Conservation (phyloP, 306 rosid species). For the Canavalia gladiata region DNA sequence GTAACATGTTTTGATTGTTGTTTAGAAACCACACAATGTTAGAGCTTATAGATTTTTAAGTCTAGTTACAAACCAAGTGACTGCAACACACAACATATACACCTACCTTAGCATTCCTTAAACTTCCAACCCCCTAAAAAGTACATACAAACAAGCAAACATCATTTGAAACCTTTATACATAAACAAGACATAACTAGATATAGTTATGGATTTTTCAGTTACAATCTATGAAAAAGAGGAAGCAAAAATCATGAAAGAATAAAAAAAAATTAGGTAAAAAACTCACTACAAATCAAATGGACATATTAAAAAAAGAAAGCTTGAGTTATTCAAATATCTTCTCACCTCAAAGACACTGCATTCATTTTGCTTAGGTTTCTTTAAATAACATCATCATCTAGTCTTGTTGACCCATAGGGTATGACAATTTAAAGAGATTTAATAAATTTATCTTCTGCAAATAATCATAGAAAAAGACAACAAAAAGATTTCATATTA, state of each 20-base stretch:
- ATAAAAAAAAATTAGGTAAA: not conserved
- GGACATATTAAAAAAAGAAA: conserved; percentile 18
- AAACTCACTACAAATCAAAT: conserved; percentile 46
- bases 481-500: conserved; percentile 29
- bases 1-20: too few relatives aligned
- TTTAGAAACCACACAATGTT: too few relatives aligned
- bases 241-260: conserved; percentile 37
- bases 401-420: conserved; percentile 57
- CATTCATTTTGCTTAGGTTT: conserved; percentile 49
- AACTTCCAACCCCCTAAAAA: not conserved
- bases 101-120: not conserved
- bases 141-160: not conserved
- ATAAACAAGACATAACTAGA: conserved; percentile 14
- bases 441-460: conserved; percentile 76
- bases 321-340: conserved; percentile 24
- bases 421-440: conserved; percentile 60
- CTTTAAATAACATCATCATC: conserved; percentile 69
- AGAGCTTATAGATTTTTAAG: too few relatives aligned
- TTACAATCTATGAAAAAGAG: conserved; percentile 39
- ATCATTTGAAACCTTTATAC: conserved; percentile 21
- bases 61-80: too few relatives aligned
- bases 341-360: conserved; percentile 40
- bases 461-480: conserved; percentile 41
- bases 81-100: conserved; percentile 8
- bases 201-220: conserved; percentile 27